Conservation (phyloP, 2,329 filamentous ascomycete species). For the Teratosphaeria destructans region DNA sequence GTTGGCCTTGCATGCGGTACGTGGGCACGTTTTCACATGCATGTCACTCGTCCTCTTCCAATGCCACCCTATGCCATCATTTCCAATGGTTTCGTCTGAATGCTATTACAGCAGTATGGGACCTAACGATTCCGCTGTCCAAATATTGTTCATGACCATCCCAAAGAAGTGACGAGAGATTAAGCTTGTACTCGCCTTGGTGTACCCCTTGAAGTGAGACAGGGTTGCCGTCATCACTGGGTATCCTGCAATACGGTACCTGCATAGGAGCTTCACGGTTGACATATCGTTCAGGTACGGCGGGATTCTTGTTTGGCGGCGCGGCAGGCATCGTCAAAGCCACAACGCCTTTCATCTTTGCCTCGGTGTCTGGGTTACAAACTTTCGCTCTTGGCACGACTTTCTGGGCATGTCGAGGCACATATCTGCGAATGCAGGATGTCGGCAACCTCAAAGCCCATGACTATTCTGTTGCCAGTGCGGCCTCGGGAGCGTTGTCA, state of each 20-base stretch:
- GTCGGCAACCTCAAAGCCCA: background rate
- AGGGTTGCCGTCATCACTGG: background rate
- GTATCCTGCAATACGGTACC: background rate
- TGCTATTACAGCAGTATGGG: no score
- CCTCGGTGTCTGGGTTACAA: constrained; percentile 62
- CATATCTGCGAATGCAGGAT: constrained; percentile 25
- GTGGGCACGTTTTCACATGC: constrained; percentile 5
- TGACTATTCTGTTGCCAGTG: constrained; percentile 58
- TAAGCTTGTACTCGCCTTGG: background rate
- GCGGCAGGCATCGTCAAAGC: constrained; percentile 47
- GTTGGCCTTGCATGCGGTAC: constrained; percentile 25
- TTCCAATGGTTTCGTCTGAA: no score
- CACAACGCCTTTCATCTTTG: constrained; percentile 57
- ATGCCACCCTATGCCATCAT: background rate
- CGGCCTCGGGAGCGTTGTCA: constrained; percentile 59
- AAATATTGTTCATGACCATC: background rate
- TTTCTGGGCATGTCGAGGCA: constrained; percentile 55
- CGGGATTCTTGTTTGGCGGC: constrained; percentile 50
- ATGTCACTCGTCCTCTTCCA: background rate
- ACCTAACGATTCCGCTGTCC: no score
- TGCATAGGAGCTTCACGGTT: background rate
- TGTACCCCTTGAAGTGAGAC: background rate
- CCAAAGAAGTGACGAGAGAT: background rate
- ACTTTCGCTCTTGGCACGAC: constrained; percentile 70
- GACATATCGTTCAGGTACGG: constrained; percentile 38